Conservation (phyloP, 1,284 basidiomycete genomes). For the Cutaneotrichosporon sp. region DNA sequence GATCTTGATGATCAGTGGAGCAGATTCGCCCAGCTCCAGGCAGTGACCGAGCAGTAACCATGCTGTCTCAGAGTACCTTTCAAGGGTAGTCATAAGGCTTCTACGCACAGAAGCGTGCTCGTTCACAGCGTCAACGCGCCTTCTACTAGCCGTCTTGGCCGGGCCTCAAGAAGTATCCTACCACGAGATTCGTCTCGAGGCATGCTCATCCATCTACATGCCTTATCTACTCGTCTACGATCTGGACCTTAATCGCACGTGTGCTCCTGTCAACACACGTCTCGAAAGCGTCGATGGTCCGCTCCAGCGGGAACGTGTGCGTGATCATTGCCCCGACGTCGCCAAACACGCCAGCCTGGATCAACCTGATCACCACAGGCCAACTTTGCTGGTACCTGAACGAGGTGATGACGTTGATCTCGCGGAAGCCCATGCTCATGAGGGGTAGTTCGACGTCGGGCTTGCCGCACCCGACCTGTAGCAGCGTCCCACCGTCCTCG, state of each 20-base stretch:
- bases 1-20: too few species aligned
- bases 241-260: slow-evolving; percentile 54
- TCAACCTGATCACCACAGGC: slow-evolving; percentile 51
- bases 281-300: slow-evolving; percentile 52
- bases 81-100: too few species aligned
- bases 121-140: too few species aligned
- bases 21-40: too few species aligned
- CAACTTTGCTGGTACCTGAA: slow-evolving; percentile 50
- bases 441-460: slow-evolving; percentile 33
- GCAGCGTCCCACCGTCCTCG: slow-evolving; percentile 33
- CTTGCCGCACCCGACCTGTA: slow-evolving; percentile 36
- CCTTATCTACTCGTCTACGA: slow-evolving; percentile 25
- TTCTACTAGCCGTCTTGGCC: too few species aligned
- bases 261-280: slow-evolving; percentile 46
- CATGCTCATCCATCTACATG: too few species aligned
- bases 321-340: slow-evolving; percentile 52
- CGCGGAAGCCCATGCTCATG: slow-evolving; percentile 40
- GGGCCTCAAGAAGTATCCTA: too few species aligned
- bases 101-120: too few species aligned
- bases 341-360: slow-evolving; percentile 46
- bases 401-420: slow-evolving; percentile 39
- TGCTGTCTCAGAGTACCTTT: too few species aligned
- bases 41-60: too few species aligned
- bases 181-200: too few species aligned
- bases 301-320: slow-evolving; percentile 47